Base-by-base conservation (phyloP, 108 stramenopile species). In the Conticribra guillardii region DNA sequence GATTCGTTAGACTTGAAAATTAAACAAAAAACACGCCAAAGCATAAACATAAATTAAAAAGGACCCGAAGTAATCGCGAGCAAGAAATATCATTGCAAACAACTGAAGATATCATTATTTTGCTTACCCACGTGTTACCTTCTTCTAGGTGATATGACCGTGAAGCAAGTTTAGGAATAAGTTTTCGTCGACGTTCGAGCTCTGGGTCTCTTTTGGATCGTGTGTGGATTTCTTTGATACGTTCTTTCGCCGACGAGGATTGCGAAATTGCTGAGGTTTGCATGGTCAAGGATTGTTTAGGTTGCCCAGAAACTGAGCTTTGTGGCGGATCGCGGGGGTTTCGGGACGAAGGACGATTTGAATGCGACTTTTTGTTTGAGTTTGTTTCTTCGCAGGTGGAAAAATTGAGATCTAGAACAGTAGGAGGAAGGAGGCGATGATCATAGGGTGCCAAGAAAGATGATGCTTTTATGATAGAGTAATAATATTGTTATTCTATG, bases 101-200 rank as follows among this genome's bases (percentile, higher is more conserved):
- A n/a, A n/a, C n/a, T n/a, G n/a, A n/a, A n/a, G n/a, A n/a, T n/a
- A n/a, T n/a, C n/a, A n/a, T n/a, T n/a, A n/a, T n/a, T n/a, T n/a
- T 58, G 14, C 24, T 23, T 41, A 41, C 37, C 37, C 37, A 67
- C 18, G 70, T 54, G 11, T 60, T 73, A 21, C 83, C 83, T 18
- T 84, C 84, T 23, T 83, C 85, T 51, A 92, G 65, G 60, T 92
- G 90, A 70, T 84, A 90, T 16, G 71, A 17, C 63, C 85, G 76
- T 2, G 30, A 30, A 5, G 87, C 86, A 49, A 91, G 62, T 17
- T 49, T 53, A 17, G 79, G 73, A 30, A 74, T 61, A 26, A 80
- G 37, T 30, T 17, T 56, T 64, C 31, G 24, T 53, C 22, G 29
- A 1, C 22, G 48, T 4, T 71, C 70, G 21, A 46, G 41, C 44